Evolutionary conservation across 768 basidiomycete genomes (phyloP).

Genomic region (Calocybe indica): DNA sequence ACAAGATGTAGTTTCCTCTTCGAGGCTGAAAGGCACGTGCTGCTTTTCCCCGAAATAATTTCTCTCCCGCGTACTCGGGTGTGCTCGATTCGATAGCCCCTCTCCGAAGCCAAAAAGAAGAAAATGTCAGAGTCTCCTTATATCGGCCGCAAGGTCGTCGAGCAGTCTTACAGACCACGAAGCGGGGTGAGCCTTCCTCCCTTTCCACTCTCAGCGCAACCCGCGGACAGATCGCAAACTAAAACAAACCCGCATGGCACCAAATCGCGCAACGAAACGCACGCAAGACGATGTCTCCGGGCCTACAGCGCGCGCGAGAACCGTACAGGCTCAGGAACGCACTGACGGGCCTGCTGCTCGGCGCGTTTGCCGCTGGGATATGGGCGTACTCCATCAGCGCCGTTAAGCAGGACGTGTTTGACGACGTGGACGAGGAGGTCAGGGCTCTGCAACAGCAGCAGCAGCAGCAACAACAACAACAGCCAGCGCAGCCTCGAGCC

Average conservation of each 20-base stretch:
- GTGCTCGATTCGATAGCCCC: too few species aligned
- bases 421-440: slow-evolving; percentile 80
- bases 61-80: too few species aligned
- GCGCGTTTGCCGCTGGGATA: slow-evolving; percentile 71
- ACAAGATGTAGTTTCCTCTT: too few species aligned
- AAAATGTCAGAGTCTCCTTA: slow-evolving; percentile 23
- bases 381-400: slow-evolving; percentile 93
- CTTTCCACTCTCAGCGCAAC: not conserved
- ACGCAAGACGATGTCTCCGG: slow-evolving; percentile 74
- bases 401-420: slow-evolving; percentile 91
- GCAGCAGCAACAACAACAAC: slow-evolving; percentile 16
- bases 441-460: slow-evolving; percentile 39
- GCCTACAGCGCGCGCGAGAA: slow-evolving; percentile 79
- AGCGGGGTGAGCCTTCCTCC: slow-evolving; percentile 36
- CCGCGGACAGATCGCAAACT: too few species aligned
- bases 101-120: not conserved
- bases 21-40: too few species aligned
- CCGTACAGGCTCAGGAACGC: slow-evolving; percentile 80
- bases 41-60: too few species aligned
- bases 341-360: slow-evolving; percentile 66
- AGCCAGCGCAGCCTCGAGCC: slow-evolving; percentile 18
- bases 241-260: too few species aligned
- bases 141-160: slow-evolving; percentile 36
- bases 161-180: slow-evolving; percentile 45
- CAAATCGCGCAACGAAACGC: not conserved